These are phyloP conservation scores for Septoria linicola DNA, from an alignment of 2,329 filamentous ascomycete species.

Conservation along the genomic window DNA sequence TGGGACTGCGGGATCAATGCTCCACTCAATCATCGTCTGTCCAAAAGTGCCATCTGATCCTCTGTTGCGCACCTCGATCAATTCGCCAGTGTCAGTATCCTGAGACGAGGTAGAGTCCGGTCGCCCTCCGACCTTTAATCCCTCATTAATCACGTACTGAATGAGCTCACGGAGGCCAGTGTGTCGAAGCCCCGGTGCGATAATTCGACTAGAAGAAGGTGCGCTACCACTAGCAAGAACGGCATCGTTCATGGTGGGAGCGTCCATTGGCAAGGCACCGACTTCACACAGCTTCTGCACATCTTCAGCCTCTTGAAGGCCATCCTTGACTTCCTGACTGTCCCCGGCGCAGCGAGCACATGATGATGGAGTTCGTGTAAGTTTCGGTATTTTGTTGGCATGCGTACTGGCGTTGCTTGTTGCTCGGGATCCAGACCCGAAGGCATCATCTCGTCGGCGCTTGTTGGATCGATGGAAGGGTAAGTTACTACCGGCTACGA, in stretches of 20 bases:
- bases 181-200: conserved; percentile 49
- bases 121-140: conserved; percentile 52
- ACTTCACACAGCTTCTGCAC: conserved; percentile 23
- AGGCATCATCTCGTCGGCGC: conserved; percentile 43
- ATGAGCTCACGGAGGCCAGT: conserved; percentile 51
- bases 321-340: conserved; percentile 27
- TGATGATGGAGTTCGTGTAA: conserved; percentile 14
- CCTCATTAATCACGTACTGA: conserved; percentile 54
- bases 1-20: conserved; percentile 52
- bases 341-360: conserved; percentile 21
- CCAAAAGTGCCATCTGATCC: conserved; percentile 46
- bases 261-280: conserved; percentile 16
- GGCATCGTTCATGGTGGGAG: conserved; percentile 18
- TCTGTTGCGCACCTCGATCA: conserved; percentile 49
- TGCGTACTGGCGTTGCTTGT: conserved; percentile 29
- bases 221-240: conserved; percentile 11
- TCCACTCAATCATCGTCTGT: conserved; percentile 52
- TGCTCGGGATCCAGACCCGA: conserved; percentile 24
- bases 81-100: conserved; percentile 49
- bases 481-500: conserved; percentile 46
- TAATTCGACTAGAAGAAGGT: conserved; percentile 33
- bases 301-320: conserved; percentile 33
- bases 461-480: conserved; percentile 45
- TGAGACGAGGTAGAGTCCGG: conserved; percentile 53
- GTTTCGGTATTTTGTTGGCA: conserved; percentile 22